Evolutionary conservation across 768 basidiomycete genomes (phyloP).

Genomic region (Leucocoprinus birnbaumii): DNA sequence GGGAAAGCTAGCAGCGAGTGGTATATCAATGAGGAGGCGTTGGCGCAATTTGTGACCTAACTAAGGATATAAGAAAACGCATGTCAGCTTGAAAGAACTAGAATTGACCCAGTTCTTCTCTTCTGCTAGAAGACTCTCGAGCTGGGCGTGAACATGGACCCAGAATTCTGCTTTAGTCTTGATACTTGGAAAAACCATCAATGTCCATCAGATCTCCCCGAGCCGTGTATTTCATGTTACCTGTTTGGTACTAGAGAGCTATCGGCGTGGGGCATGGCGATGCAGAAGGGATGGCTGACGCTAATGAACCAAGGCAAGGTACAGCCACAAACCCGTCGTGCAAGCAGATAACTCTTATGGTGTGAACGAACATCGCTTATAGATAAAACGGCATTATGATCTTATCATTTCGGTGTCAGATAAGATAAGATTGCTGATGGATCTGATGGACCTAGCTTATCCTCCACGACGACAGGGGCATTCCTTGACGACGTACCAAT

Average conservation of each 20-base stretch:
- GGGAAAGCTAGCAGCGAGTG: conserved; percentile 70
- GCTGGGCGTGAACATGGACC: conserved; percentile 65
- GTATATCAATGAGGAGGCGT: conserved; percentile 79
- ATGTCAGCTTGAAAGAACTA: background rate
- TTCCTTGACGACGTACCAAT: too few species aligned
- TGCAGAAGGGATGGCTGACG: background rate
- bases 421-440: conserved; percentile 26
- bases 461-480: too few species aligned
- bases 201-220: background rate
- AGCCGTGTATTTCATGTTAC: conserved; percentile 21
- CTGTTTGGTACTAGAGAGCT: conserved; percentile 64
- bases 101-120: conserved; percentile 72
- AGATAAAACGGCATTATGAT: too few species aligned
- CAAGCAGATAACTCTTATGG: background rate
- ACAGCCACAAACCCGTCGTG: background rate
- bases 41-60: conserved; percentile 85
- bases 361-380: background rate
- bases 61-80: conserved; percentile 7
- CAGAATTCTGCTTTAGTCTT: conserved; percentile 78
- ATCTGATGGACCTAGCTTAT: background rate
- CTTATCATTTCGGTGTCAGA: conserved; percentile 2
- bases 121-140: conserved; percentile 58
- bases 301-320: background rate
- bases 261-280: conserved; percentile 83
- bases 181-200: conserved; percentile 37